Conservation (phyloP, 139 green algal species). For the Chlamydomonas eustigma region DNA sequence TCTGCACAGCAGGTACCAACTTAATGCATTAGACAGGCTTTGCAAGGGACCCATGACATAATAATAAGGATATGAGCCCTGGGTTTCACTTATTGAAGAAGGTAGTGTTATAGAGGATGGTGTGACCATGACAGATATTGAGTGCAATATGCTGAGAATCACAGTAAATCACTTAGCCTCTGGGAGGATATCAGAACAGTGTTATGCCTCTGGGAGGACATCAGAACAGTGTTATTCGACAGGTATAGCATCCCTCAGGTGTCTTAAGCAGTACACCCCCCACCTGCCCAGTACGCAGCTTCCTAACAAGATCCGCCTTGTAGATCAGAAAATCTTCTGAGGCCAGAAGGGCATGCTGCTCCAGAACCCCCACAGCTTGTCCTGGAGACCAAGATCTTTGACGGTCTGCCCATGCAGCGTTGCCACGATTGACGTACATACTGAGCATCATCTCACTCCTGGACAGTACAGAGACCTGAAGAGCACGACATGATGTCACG, state of each 20-base stretch:
- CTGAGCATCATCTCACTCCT: constrained; percentile 11
- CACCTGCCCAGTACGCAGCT: constrained; percentile 1
- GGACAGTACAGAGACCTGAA: too few species aligned
- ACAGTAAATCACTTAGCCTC: too few species aligned
- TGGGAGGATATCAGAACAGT: too few species aligned
- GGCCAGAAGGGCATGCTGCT: not conserved
- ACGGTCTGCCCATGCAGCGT: not conserved
- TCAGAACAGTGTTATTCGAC: too few species aligned
- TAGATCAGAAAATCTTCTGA: not conserved
- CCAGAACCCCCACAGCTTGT: not conserved
- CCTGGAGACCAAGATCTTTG: not conserved
- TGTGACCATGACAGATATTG: not conserved
- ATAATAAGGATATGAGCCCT: too few species aligned
- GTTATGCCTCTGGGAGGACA: too few species aligned
- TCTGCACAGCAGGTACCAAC: not conserved
- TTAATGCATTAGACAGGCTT: not conserved
- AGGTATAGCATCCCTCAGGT: too few species aligned
- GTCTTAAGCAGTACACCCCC: too few species aligned
- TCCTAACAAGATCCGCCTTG: not conserved
- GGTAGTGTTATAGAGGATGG: not conserved
- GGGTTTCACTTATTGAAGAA: not conserved
- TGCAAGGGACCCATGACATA: not conserved
- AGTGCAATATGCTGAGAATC: not conserved
- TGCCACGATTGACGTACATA: constrained; percentile 12
- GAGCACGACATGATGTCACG: too few species aligned